Conservation (phyloP, 805 yeast genomes). For the Yarrowia yakushimensis region DNA sequence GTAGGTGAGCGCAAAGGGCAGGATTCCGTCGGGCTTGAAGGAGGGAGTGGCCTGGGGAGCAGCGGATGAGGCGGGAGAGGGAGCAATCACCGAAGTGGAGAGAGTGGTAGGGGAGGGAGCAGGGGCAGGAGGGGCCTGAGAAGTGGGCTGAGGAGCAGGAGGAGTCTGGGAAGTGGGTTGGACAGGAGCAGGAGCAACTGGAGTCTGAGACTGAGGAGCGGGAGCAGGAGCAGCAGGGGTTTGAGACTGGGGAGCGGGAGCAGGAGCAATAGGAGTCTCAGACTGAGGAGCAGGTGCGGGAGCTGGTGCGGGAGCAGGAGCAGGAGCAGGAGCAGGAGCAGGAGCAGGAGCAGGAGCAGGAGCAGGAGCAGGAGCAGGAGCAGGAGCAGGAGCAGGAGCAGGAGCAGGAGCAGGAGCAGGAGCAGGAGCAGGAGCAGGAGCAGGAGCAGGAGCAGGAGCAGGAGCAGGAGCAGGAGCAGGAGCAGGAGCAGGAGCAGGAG, state of each 20-base stretch:
- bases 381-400: neutral
- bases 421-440: neutral
- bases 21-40: neutral
- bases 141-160: neutral
- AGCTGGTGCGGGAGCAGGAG: neutral
- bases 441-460: neutral
- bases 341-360: neutral
- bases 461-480: neutral
- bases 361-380: neutral
- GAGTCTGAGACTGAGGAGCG: neutral
- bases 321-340: neutral
- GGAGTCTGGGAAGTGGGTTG: neutral
- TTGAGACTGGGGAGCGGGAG: no score
- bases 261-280: neutral
- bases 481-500: neutral
- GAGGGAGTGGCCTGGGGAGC: neutral
- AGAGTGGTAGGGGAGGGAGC: neutral
- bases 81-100: neutral
- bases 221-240: neutral
- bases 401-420: neutral
- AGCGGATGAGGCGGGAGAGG: neutral
- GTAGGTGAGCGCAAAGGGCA: slow-evolving; percentile 39
- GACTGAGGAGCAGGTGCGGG: neutral
- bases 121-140: neutral
- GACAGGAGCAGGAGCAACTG: no score